Base-by-base conservation (phyloP, 257 asterid genomes). In the Solanum microdontum region DNA sequence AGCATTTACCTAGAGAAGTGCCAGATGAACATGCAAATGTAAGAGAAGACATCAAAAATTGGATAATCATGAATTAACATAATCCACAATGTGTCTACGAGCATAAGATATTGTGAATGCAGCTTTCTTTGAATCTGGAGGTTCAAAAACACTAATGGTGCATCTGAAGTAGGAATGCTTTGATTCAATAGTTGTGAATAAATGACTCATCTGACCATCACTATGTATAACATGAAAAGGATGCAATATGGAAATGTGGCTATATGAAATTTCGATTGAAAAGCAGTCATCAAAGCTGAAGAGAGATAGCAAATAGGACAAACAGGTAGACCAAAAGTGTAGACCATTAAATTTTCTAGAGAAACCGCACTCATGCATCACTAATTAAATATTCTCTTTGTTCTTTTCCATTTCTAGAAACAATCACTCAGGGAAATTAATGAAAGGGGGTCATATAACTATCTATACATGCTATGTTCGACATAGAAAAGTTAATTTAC, bases 1-100 rank as follows among this genome's bases (percentile, higher is more conserved):
- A 80, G 98, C 96, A 89, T 95, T 96, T 86, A 96, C 99, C 98
- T 95, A 87, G 39, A 77, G 89, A 84, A 58, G 40, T 26, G 15
- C 68, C 69, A 80, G 17, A 45, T 3, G 40, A 8, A 48, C 85
- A 80, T 28, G 39, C 39, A 28, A 79, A 17, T 28, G 40, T 80
- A 80, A 13, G 85, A 80, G n/a, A 45, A 45, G 6, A 80, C 26
- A 4, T 45, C 11, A 80, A 80, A 80, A 80, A 5, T 80, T 28
- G 85, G 40, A 45, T 80, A 80, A 9, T 80, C 68, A 28, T 45
- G 84, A 26, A 79, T 45, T 15, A 15, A 15, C 17, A 80, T 15
- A 24, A 80, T 15, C 14, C 17, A 80, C 26, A 28, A 28, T 26
- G 37, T 17, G 9, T 80, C 40, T 28, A 28, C 17, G 26, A 80